Conservation (phyloP, 2,329 filamentous ascomycete genomes). For the Hypomyces perniciosus region DNA sequence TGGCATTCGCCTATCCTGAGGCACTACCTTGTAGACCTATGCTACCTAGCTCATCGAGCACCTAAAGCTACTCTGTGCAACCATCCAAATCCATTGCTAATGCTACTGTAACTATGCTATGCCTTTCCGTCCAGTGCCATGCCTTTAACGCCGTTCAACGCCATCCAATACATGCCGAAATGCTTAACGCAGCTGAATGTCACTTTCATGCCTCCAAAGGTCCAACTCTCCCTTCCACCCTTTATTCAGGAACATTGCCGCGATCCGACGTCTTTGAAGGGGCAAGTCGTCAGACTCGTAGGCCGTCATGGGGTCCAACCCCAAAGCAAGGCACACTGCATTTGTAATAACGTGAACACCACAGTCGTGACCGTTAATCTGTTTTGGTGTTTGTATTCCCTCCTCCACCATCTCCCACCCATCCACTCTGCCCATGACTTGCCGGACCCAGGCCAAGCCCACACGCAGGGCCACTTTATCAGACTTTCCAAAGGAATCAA, state of each 20-base stretch:
- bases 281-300: constrained; percentile 52
- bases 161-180: neutral
- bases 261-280: constrained; percentile 55
- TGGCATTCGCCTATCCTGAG: too few species aligned
- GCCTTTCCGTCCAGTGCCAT: too few species aligned
- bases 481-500: constrained; percentile 55
- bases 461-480: constrained; percentile 15
- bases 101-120: too few species aligned
- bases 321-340: constrained; percentile 55
- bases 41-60: too few species aligned
- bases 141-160: too few species aligned
- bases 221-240: constrained; percentile 58
- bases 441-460: constrained; percentile 49
- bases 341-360: constrained; percentile 75
- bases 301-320: constrained; percentile 42
- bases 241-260: constrained; percentile 59
- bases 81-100: too few species aligned
- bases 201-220: constrained; percentile 23
- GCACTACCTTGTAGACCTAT: too few species aligned
- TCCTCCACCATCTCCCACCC: constrained; percentile 53
- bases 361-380: constrained; percentile 67
- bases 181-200: too few species aligned
- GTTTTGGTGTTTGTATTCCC: constrained; percentile 45
- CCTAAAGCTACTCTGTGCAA: too few species aligned
- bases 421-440: constrained; percentile 34